phyloP scores from a whole-genome alignment of 2,329 filamentous ascomycete species.

The Arthrobotrys sphaeroides region DNA sequence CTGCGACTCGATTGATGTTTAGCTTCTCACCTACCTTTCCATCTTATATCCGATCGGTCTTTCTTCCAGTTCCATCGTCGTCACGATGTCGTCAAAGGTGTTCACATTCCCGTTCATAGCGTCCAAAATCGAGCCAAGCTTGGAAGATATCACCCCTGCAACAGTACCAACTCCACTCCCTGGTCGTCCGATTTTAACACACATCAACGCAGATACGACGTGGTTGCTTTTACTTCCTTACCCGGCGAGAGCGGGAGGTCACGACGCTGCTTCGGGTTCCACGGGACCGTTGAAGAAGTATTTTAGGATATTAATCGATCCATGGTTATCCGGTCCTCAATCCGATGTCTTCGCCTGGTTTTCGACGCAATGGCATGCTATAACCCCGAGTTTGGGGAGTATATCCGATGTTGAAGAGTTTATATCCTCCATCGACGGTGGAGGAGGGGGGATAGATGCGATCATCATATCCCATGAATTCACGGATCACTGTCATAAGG shows the following conservation, averaged over 20 bases:
- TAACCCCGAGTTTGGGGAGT: slow-evolving; percentile 66
- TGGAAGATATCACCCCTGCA: slow-evolving; percentile 30
- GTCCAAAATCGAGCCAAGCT: slow-evolving; percentile 43
- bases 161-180: slow-evolving; percentile 59
- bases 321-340: slow-evolving; percentile 72
- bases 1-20: neutral
- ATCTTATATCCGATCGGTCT: neutral
- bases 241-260: too few relatives aligned
- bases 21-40: neutral
- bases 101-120: slow-evolving; percentile 30
- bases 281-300: slow-evolving; percentile 63
- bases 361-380: slow-evolving; percentile 72
- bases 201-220: slow-evolving; percentile 74
- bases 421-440: slow-evolving; percentile 65
- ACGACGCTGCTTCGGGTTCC: too few relatives aligned
- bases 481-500: slow-evolving; percentile 73
- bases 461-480: slow-evolving; percentile 73
- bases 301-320: slow-evolving; percentile 73
- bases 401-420: slow-evolving; percentile 68
- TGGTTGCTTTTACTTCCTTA: slow-evolving; percentile 74
- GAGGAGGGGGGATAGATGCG: slow-evolving; percentile 64
- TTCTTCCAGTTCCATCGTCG: neutral
- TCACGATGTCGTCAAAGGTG: neutral
- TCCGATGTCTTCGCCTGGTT: slow-evolving; percentile 73
- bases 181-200: slow-evolving; percentile 67